Conservation (phyloP, 257 asterid genomes). For the Thymus quinquecostatus region DNA sequence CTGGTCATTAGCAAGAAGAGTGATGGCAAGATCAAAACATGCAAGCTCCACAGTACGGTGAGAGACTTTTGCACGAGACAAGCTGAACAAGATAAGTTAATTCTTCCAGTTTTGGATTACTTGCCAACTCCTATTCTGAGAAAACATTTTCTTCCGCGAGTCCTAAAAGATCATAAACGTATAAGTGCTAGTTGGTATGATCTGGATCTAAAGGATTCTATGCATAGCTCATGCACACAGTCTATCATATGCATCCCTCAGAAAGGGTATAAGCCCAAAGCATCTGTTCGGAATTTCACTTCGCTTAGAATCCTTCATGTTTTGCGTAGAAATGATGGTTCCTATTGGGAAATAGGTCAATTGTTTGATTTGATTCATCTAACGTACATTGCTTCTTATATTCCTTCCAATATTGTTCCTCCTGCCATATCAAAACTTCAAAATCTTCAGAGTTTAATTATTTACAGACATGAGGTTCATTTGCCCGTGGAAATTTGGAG, state of each 20-base stretch:
- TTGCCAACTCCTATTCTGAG: neutral
- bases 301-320: neutral
- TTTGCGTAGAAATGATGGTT: neutral
- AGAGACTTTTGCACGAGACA: neutral
- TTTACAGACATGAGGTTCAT: neutral
- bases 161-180: neutral
- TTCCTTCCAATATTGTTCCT: neutral
- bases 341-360: neutral
- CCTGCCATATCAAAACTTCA: constrained; percentile 1
- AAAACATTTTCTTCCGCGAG: neutral
- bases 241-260: neutral
- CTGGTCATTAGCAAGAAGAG: neutral
- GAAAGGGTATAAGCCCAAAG: neutral
- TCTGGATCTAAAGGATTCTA: neutral
- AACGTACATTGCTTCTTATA: neutral
- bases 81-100: neutral
- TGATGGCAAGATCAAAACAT: neutral
- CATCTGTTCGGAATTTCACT: neutral
- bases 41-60: neutral
- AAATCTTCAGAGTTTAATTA: neutral
- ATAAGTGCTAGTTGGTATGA: neutral
- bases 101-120: neutral
- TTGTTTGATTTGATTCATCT: neutral
- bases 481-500: neutral
- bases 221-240: neutral